A percentile compares a stretch with the other conserved stretches of the same genome.
Conservation (phyloP, 805 yeast species). For the Jamesozyma jinghongensis region DNA sequence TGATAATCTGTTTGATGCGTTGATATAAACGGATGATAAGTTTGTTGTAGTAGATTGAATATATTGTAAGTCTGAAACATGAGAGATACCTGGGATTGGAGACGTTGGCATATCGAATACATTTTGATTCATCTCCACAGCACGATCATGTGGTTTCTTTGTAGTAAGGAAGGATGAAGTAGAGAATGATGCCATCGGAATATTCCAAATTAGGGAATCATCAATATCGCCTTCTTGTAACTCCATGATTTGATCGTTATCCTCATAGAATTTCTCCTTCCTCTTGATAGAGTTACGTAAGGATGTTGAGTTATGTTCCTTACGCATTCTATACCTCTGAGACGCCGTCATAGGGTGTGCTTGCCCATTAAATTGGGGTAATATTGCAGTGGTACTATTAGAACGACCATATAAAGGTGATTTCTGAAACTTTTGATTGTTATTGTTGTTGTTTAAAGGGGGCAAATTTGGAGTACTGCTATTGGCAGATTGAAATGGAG, state of each 20-base stretch:
- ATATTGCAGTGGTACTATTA: conserved; percentile 12
- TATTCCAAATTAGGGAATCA: conserved; percentile 41
- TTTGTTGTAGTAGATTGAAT: conserved; percentile 32
- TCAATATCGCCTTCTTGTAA: conserved; percentile 29
- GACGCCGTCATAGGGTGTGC: conserved; percentile 32
- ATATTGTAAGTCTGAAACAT: conserved; percentile 25
- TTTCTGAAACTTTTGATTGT: conserved; percentile 1
- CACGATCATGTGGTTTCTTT: no score
- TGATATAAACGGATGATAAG: conserved; percentile 35
- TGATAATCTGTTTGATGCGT: conserved; percentile 30
- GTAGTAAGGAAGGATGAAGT: conserved; percentile 22
- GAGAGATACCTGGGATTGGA: conserved; percentile 39
- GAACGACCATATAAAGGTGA: conserved; percentile 6
- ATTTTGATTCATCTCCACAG: not conserved
- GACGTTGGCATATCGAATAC: conserved; percentile 35
- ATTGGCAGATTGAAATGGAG: conserved; percentile 3
- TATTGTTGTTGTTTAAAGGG: conserved; percentile 3
- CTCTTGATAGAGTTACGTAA: conserved; percentile 27
- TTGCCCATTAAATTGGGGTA: conserved; percentile 1
- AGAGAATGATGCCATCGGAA: conserved; percentile 39
- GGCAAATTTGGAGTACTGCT: conserved; percentile 5
- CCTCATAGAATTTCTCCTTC: conserved; percentile 34
- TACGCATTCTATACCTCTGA: conserved; percentile 34
- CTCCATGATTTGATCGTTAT: conserved; percentile 17
- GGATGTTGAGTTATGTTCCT: conserved; percentile 31